A percentile compares a stretch with the other conserved stretches of the same genome.
phyloP scores from a whole-genome alignment of 345 rosid genomes.

The Citrus glauca region DNA sequence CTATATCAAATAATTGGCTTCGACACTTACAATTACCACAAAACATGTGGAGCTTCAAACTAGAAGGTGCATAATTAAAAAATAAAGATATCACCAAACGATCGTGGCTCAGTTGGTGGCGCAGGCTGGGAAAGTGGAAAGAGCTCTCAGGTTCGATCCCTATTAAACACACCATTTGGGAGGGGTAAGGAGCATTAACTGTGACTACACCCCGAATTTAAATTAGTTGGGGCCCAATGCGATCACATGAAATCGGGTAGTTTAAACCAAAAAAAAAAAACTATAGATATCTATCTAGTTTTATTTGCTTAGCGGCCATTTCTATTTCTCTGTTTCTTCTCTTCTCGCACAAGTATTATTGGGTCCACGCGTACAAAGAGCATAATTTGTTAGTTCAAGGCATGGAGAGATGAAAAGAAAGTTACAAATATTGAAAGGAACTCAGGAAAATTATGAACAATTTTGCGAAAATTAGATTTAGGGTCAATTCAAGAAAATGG shows the following conservation, averaged over 20 bases:
- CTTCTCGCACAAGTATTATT: background rate
- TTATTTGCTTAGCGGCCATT: slow-evolving; percentile 10
- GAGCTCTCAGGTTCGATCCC: no score
- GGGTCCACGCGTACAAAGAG: background rate
- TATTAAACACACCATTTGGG: no score
- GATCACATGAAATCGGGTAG: no score
- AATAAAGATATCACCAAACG: background rate
- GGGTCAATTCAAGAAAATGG: no score
- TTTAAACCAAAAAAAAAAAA: background rate
- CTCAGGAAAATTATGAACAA: background rate
- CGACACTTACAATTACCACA: background rate
- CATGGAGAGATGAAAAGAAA: background rate
- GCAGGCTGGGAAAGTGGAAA: no score
- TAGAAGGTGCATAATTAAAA: background rate
- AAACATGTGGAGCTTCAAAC: background rate
- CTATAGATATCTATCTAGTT: background rate
- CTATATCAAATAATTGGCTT: background rate
- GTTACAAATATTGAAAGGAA: background rate
- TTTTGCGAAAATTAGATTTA: no score
- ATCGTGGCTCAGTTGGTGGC: no score
- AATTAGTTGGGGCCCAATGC: no score
- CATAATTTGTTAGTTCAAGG: slow-evolving; percentile 17
- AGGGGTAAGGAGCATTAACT: no score
- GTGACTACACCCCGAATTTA: no score
- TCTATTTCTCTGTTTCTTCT: background rate